Base-by-base conservation (phyloP, 345 rosid species). In the Salix dunnii region DNA sequence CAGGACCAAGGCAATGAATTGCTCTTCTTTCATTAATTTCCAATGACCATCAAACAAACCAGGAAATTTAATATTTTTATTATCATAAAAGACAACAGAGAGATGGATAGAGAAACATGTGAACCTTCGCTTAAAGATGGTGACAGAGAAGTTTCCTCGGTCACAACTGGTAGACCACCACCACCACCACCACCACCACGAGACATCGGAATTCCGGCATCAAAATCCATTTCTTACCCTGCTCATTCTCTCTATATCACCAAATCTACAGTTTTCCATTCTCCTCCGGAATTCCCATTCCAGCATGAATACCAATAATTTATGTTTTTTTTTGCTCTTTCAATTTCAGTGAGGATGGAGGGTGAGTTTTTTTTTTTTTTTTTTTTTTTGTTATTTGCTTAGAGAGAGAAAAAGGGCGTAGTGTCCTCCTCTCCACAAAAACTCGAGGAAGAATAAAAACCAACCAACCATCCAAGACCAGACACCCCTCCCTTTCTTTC, bases 121-220 rank as follows among this genome's bases (percentile, higher is more conserved):
- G 8, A 33, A 89, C 97, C 95, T 87, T 87, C 90, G 69, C 73
- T 87, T 76, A 88, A 80, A 20, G 92, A 81, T 81, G 90, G 88
- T 18, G 91, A 90, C 49, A 89, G 88, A 78, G 94, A 86, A 76
- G 92, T 84, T n/a, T 71, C 87, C 58, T 88, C 88, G 28, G 84
- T 75, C 77, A 82, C 79, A 77, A 83, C 67, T 66, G 79, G 74
- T 3, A 74, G 78, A n/a, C 62, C 62, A 55, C 28, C 62, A 62
- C 36, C 36, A 33, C 28, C 62, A 62, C 36, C 36, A 33, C 35
- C 33, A 31, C 40, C 82, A 33, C 74, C 81, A 28, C 89, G 88
- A 75, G 89, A 81, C 91, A 90, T 91, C 65, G 91, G 88, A 85
- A 88, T 89, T 88, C 90, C 92, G 72, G 90, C 86, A 77, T 88